A percentile compares a stretch with the other conserved stretches of the same genome.
Evolutionary conservation across 1,284 basidiomycete genomes (phyloP).

Genomic region (Apiotrichum akiyoshidainum): DNA sequence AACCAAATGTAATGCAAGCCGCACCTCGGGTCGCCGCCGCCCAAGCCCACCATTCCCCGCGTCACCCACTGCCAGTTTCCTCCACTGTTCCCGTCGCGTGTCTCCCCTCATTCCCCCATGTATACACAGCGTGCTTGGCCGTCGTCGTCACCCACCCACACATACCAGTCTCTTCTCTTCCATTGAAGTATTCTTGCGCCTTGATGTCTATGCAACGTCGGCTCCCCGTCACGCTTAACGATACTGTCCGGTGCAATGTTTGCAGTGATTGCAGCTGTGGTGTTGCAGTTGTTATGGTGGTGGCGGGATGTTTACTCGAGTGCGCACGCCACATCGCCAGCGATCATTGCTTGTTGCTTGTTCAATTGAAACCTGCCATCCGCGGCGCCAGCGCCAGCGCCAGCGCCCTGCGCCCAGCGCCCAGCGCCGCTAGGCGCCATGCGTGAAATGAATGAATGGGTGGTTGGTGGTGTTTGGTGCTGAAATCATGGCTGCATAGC

Average conservation of each 20-base stretch:
- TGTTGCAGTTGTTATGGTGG: no score
- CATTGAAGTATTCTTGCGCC: not conserved
- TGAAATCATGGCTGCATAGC: no score
- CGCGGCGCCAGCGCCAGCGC: no score
- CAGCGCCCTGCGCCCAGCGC: no score
- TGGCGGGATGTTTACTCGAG: no score
- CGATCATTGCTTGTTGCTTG: no score
- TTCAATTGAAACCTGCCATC: no score
- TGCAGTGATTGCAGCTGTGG: not conserved
- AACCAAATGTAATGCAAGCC: constrained; percentile 1
- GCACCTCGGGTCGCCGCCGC: not conserved
- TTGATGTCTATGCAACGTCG: constrained; percentile 2
- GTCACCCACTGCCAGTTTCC: not conserved
- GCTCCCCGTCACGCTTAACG: not conserved
- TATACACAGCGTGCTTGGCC: constrained; percentile 2
- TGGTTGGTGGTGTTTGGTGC: no score
- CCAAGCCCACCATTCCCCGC: not conserved
- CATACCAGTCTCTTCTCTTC: not conserved
- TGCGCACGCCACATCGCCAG: no score
- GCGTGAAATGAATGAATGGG: no score
- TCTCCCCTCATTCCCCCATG: not conserved
- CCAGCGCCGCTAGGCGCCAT: no score
- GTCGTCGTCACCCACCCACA: not conserved
- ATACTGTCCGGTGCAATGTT: not conserved
- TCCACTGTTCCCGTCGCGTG: not conserved